Evolutionary conservation across 139 green algal species (phyloP), one percentile per base, ranked within the genome.

Genomic region (Chlamydomonas sphaeroides): DNA sequence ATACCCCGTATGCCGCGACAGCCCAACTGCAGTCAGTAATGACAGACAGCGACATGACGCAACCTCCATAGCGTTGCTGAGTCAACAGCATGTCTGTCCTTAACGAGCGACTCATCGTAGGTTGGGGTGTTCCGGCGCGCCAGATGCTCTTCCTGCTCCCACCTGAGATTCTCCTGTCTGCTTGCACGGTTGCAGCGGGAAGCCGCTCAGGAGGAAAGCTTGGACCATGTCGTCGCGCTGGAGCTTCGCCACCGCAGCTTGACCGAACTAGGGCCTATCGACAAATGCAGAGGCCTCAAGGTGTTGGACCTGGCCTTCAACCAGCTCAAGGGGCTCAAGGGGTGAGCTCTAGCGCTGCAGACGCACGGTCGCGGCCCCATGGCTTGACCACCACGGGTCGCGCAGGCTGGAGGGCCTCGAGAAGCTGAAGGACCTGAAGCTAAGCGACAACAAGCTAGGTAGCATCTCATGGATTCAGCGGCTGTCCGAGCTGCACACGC

Each of bases 231-330:
- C 10, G 75, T 82, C 62, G 75, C 75, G 61, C 26, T 82, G 3
- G 75, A 82, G 56, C 75, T 82, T 56, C 75, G 75, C n/a, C 69
- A 82, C 45, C 42, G 62, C 26, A 62, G 75, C 18, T 62, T 82
- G 62, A 82, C 75, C 32, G 75, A 82, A 35, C 26, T 82, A 7
- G 75, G 75, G 14, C 61, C 75, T 1, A 72, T 82, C 33, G 75
- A 82, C 33, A 82, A 62, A 20, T 82, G 75, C 21, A 42, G 41
- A 38, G 56, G 30, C 33, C 75, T 82, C 0, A 82, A 82, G 36
- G 62, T 72, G 3, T 20, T 82, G 11, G 75, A 82, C 32, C 56
- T 82, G 3, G 62, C 20, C 6, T 82, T 65, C 36, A 82, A 82
- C 39, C 75, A 82, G 59, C 62, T 82, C 4, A 82, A 82, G 26